A percentile compares a stretch with the other conserved stretches of the same genome.
Conservation (phyloP, 2,329 filamentous ascomycete species). For the Mycosphaerella sp. region DNA sequence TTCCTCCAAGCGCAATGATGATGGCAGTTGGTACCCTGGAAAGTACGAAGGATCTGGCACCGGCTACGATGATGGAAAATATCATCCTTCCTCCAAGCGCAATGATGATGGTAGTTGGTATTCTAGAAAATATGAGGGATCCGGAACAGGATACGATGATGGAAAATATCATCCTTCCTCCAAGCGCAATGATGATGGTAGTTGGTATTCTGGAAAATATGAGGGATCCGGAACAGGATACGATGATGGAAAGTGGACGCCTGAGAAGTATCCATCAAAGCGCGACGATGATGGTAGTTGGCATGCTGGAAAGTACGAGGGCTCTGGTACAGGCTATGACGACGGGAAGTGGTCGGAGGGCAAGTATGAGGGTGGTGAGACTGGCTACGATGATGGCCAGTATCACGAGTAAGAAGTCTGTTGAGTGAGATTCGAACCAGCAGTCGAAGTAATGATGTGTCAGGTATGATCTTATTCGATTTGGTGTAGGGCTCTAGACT, state of each 20-base stretch:
- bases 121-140: background rate
- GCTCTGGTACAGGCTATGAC: background rate
- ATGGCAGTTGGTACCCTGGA: background rate
- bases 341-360: background rate
- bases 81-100: background rate
- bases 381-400: conserved; percentile 6
- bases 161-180: background rate
- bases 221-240: background rate
- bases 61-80: conserved; percentile 1
- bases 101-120: background rate
- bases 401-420: background rate
- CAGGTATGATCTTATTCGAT: too few relatives aligned
- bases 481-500: too few relatives aligned
- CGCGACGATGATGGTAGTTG: background rate
- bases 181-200: background rate
- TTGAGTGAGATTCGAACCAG: too few relatives aligned
- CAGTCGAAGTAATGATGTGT: too few relatives aligned
- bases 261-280: background rate
- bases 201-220: background rate
- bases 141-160: background rate
- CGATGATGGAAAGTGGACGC: background rate
- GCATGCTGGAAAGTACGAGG: background rate
- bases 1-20: too few relatives aligned
- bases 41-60: conserved; percentile 1
- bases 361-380: conserved; percentile 2